These are phyloP conservation scores for Aspergillus phoenicis DNA, from an alignment of 2,329 filamentous ascomycete species.

Conservation along the genomic window DNA sequence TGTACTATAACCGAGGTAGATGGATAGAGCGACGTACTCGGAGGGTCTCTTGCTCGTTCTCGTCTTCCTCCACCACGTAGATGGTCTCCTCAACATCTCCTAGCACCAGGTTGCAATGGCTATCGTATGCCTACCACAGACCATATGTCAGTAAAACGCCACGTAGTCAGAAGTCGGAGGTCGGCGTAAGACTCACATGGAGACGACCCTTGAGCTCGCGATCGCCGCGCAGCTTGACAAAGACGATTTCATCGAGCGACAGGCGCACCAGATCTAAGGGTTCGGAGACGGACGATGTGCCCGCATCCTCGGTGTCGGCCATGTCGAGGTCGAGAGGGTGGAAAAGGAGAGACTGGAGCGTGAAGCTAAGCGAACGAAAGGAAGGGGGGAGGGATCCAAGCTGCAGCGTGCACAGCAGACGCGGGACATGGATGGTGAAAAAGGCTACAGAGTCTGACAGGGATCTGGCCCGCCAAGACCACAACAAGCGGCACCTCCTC, in stretches of 20 bases:
- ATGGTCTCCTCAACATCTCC: conserved; percentile 98
- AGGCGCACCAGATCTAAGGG: conserved; percentile 94
- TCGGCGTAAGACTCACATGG: conserved; percentile 65
- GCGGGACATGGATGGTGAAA: conserved; percentile 7
- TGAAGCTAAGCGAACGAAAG: conserved; percentile 3
- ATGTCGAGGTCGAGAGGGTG: conserved; percentile 51
- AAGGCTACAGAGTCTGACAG: conserved; percentile 2
- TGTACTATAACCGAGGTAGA: neutral
- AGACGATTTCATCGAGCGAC: conserved; percentile 91
- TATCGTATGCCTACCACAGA: conserved; percentile 81
- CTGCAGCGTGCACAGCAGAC: neutral
- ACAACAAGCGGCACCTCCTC: conserved; percentile 6
- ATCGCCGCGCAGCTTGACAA: conserved; percentile 95
- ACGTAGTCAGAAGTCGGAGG: neutral
- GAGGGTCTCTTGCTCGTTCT: conserved; percentile 71
- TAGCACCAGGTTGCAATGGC: conserved; percentile 94
- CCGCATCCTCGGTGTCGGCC: conserved; percentile 79
- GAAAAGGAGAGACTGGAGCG: neutral
- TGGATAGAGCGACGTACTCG: conserved; percentile 57
- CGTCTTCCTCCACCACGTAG: conserved; percentile 86
- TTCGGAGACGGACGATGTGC: conserved; percentile 73
- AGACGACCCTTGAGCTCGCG: conserved; percentile 92
- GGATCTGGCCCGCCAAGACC: conserved; percentile 13
- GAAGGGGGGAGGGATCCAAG: neutral
- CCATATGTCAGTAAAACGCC: conserved; percentile 1